Base-by-base conservation (phyloP, 139 green algal species). In the Volvox reticuliferus region DNA sequence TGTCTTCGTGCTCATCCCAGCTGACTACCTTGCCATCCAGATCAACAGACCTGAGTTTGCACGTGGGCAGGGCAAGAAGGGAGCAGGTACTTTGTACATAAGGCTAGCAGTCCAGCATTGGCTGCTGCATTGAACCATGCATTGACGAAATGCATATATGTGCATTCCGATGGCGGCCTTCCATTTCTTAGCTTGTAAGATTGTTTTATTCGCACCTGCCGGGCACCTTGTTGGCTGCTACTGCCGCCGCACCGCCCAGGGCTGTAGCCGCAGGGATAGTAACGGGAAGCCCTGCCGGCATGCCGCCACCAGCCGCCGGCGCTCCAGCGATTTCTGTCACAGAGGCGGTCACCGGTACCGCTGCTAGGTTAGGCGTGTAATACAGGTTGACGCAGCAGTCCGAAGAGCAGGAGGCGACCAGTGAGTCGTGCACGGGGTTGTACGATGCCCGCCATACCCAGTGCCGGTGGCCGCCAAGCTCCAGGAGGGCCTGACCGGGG, bases 1-100 rank as follows among this genome's bases (percentile, higher is more conserved):
- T 97, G 82, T 98, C 96, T 68, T 97, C 97, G 91, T 99, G 96
- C 85, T 98, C 97, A 77, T 96, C 96, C 86, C 93, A 98, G 1
- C 68, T 94, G 82, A 95, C 92, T 18, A 92, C 93, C 78, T 95
- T 95, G 67, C 93, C 94, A 44, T 97, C 96, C 71, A 93, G n/a
- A 24, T 92, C 93, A 5, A 55, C 73, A 2, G 75, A 62, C 68
- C 86, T 88, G 83, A 2, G 36, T 73, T 24, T 55, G 44, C 44
- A 55, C 5, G 44, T 55, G 44, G 44, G 44, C 44, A 55, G 44
- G 44, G 5, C 44, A 55, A 9, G 67, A 75, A 14, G 12, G 22
- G 22, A 14, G 9, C 24, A 75, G 67, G 2, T 32, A 28, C 12
- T 75, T 12, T 75, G 67, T 55, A 55, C 44, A 55, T 55, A 55